A percentile compares a stretch with the other conserved stretches of the same genome.
These are phyloP conservation scores for Phoma herbarum DNA, from an alignment of 2,329 filamentous ascomycete species.

Conservation along the genomic window DNA sequence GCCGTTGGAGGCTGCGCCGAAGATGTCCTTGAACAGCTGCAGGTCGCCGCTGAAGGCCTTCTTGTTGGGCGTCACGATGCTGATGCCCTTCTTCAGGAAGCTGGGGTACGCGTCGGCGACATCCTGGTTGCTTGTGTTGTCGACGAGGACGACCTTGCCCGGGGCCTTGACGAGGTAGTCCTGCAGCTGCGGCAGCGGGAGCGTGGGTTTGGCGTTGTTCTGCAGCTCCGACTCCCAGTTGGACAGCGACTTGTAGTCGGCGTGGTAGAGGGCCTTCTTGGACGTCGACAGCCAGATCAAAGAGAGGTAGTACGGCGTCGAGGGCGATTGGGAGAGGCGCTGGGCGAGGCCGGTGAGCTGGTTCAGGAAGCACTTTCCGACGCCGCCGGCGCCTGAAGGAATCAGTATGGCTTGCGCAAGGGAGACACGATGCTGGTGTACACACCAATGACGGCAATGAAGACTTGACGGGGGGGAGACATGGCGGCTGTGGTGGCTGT, in stretches of 20 bases:
- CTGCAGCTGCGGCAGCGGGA: conserved; percentile 74
- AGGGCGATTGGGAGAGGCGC: conserved; percentile 60
- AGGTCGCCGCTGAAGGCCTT: conserved; percentile 91
- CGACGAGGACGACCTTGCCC: conserved; percentile 81
- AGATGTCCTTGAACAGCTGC: conserved; percentile 87
- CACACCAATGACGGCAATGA: conserved; percentile 58
- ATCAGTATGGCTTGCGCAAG: not conserved
- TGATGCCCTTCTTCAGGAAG: conserved; percentile 83
- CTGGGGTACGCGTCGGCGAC: conserved; percentile 84
- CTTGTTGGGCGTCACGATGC: conserved; percentile 96
- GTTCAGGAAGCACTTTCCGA: conserved; percentile 87
- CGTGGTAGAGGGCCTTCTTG: conserved; percentile 79
- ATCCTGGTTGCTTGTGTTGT: conserved; percentile 93
- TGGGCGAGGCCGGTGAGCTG: conserved; percentile 76
- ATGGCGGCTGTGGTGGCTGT: conserved; percentile 42
- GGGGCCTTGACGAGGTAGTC: conserved; percentile 82
- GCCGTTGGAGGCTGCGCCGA: conserved; percentile 73
- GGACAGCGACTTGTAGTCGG: conserved; percentile 73
- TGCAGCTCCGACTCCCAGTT: conserved; percentile 69
- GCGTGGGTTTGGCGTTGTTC: conserved; percentile 69
- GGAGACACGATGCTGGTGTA: not conserved
- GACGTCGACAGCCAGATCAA: conserved; percentile 88
- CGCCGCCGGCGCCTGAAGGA: conserved; percentile 82
- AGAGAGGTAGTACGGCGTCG: conserved; percentile 73
- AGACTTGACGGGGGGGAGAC: conserved; percentile 55